These are phyloP conservation scores for Hymenoscyphus repandus DNA, from an alignment of 2,329 filamentous ascomycete species.

Conservation along the genomic window DNA sequence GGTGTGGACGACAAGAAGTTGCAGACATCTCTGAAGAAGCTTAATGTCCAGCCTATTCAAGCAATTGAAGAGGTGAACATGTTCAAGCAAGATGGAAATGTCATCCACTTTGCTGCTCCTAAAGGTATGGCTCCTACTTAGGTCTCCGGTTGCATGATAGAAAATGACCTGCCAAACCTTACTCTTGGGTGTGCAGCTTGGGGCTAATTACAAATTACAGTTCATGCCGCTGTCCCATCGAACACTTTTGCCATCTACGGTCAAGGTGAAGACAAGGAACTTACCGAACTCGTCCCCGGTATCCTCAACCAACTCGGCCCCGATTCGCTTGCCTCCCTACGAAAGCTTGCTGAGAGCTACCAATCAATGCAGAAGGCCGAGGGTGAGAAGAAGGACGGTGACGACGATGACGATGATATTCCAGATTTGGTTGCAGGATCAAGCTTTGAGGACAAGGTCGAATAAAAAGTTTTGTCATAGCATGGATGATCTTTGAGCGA, in stretches of 20 bases:
- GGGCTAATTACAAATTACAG: constrained; percentile 41
- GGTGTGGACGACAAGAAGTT: constrained; percentile 99
- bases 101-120: constrained; percentile 97
- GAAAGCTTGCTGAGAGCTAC: constrained; percentile 99
- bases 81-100: constrained; percentile 99
- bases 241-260: constrained; percentile 99
- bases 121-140: constrained; percentile 60
- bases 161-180: not conserved
- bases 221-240: constrained; percentile 92
- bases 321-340: constrained; percentile 93
- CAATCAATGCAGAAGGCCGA: constrained; percentile 97
- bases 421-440: constrained; percentile 94
- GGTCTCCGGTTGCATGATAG: not conserved
- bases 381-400: constrained; percentile 68
- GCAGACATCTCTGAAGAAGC: constrained; percentile 94
- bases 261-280: constrained; percentile 98
- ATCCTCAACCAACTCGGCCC: constrained; percentile 99
- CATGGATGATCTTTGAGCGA: constrained; percentile 1
- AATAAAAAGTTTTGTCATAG: constrained; percentile 25
- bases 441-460: constrained; percentile 91
- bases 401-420: constrained; percentile 76
- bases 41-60: constrained; percentile 99
- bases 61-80: constrained; percentile 99
- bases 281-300: constrained; percentile 97
- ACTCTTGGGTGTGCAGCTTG: not conserved